Percentiles rank a stretch among this genome's conserved stretches.
Evolutionary conservation across 2,329 filamentous ascomycete genomes (phyloP).

Genomic region (Botrytis aclada): DNA sequence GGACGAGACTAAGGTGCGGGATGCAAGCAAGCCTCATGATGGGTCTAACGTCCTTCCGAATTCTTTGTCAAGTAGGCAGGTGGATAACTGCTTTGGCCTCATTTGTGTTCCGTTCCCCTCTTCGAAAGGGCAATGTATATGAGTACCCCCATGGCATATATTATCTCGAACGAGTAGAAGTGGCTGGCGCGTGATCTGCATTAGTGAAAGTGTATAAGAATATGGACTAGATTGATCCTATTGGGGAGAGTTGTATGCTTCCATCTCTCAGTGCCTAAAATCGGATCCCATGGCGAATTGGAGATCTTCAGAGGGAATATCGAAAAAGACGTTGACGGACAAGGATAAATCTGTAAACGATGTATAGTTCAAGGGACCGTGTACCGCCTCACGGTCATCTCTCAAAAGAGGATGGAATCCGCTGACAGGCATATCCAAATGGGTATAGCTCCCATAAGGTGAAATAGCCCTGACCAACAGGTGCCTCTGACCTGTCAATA

Average conservation of each 20-base stretch:
- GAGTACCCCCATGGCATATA: conserved; percentile 22
- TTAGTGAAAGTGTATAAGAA: conserved; percentile 25
- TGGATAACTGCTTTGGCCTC: conserved; percentile 21
- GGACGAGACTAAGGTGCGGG: conserved; percentile 24
- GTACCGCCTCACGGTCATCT: conserved; percentile 29
- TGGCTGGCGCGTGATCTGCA: conserved; percentile 37
- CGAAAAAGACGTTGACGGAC: conserved; percentile 31
- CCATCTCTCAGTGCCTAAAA: conserved; percentile 32
- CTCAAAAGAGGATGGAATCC: conserved; percentile 28
- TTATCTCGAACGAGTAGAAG: conserved; percentile 29
- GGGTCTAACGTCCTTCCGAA: conserved; percentile 34
- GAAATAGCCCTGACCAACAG: conserved; percentile 20
- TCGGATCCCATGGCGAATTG: conserved; percentile 31
- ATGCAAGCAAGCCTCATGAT: conserved; percentile 32
- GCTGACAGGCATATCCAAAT: conserved; percentile 27
- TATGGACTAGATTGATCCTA: conserved; percentile 21
- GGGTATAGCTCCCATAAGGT: conserved; percentile 23
- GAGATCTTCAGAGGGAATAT: conserved; percentile 31
- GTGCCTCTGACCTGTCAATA: conserved; percentile 31
- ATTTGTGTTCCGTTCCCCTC: conserved; percentile 22
- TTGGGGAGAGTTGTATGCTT: conserved; percentile 17
- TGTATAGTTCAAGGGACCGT: conserved; percentile 26
- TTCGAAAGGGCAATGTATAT: conserved; percentile 26
- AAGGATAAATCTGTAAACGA: conserved; percentile 25
- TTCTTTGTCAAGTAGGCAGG: conserved; percentile 26